Percentiles rank a stretch among this genome's conserved stretches.
These are phyloP conservation scores for Globisporangium sylvaticum DNA, from an alignment of 352 stramenopile species.

Conservation along the genomic window DNA sequence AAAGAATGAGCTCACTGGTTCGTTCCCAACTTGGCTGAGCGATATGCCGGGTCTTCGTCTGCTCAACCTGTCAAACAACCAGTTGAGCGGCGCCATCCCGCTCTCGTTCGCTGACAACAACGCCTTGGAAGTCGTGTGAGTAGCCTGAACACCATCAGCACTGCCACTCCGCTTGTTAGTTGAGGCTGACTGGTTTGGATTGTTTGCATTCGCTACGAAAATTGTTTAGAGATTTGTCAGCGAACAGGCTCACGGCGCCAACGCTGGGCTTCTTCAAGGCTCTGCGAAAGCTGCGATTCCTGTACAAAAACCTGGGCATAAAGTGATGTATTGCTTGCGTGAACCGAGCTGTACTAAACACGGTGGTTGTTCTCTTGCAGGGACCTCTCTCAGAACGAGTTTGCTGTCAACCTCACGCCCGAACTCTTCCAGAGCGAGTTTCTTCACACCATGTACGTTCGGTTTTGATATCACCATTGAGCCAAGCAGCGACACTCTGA, in stretches of 20 bases:
- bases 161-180: background rate
- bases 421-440: slow-evolving; percentile 43
- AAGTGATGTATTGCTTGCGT: no score
- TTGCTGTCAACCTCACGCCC: slow-evolving; percentile 28
- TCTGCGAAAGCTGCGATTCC: slow-evolving; percentile 31
- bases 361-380: background rate
- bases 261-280: slow-evolving; percentile 33
- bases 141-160: background rate
- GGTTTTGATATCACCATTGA: background rate
- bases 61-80: slow-evolving; percentile 51
- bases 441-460: slow-evolving; percentile 46
- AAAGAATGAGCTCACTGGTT: slow-evolving; percentile 42
- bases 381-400: slow-evolving; percentile 44
- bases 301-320: slow-evolving; percentile 16
- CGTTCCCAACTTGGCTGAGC: slow-evolving; percentile 55
- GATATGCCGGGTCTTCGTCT: slow-evolving; percentile 61
- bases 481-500: background rate
- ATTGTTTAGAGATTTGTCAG: slow-evolving; percentile 32
- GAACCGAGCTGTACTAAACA: background rate
- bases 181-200: background rate
- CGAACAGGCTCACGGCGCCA: slow-evolving; percentile 30
- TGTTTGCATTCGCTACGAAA: background rate
- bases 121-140: slow-evolving; percentile 60
- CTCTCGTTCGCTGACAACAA: slow-evolving; percentile 52
- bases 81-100: slow-evolving; percentile 37